Evolutionary conservation across 305 asterid genomes (phyloP), one percentile per base, ranked within the genome.

Genomic region (Fraxinus sp.): DNA sequence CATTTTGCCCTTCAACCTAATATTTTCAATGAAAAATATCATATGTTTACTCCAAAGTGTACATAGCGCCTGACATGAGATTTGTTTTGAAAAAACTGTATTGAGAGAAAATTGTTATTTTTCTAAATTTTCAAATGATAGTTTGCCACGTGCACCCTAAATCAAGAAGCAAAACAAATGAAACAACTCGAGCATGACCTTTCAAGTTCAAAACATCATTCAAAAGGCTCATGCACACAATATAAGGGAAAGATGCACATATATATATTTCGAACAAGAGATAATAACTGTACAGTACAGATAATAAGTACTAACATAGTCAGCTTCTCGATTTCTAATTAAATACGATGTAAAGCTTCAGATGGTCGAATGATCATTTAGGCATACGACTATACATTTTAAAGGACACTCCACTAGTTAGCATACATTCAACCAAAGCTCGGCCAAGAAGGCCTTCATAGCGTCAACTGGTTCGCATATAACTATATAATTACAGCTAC

Each of bases 401-500:
- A 76, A 78, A 73, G 36, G 64, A 39, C 80, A 35, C 36, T 44
- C 78, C 78, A 36, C 28, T 3, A 62, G 81, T 81, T 74, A 82
- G 80, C 77, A 80, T 78, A 79, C 76, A 87, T 86, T 85, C 84
- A 80, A 87, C 83, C 83, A 83, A 66, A 80, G 81, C 8, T 64
- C 16, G 33, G 83, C 74, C 79, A 82, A 66, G 74, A 74, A 76
- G 76, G 86, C 86, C 74, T 78, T 86, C 83, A 78, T 70, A 83
- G 72, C 81, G 80, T 83, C 79, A 62, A 79, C 82, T 59, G 84
- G 80, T 80, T 85, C 59, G 78, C 75, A 81, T 79, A 57, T 88
- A 88, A 28, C 72, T 91, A 88, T 89, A 91, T 28, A 81, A 62
- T 87, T 84, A 82, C 80, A 78, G 72, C 83, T 76, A 73, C 84